Percentiles rank a stretch among this genome's conserved stretches.
phyloP scores from a whole-genome alignment of 2,329 filamentous ascomycete species.

The Daldinia eschscholtzii region DNA sequence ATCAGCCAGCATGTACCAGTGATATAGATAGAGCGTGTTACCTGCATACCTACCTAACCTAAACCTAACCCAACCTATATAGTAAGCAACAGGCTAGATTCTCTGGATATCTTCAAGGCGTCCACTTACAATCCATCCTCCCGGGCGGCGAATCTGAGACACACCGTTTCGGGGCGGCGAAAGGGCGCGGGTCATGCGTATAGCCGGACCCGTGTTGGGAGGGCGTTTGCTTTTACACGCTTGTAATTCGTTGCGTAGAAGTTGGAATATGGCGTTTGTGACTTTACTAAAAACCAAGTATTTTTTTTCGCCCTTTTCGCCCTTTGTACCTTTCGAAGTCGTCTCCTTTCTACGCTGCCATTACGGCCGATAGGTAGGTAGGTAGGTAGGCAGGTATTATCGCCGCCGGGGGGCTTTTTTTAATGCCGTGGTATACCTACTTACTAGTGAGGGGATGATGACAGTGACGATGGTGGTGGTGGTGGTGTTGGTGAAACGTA shows the following conservation, averaged over 20 bases:
- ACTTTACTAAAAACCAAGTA: not conserved
- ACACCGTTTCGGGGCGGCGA: conserved; percentile 3
- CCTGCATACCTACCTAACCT: not conserved
- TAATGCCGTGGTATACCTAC: not conserved
- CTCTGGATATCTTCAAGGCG: not conserved
- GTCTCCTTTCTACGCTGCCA: not conserved
- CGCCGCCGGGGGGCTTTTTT: not conserved
- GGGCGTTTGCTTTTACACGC: not conserved
- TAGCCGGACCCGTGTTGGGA: conserved; percentile 1
- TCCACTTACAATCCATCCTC: not conserved
- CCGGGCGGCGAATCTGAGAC: not conserved
- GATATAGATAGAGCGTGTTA: not conserved
- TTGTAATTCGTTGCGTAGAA: not conserved
- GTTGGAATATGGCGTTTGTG: conserved; percentile 3
- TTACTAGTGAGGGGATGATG: no score
- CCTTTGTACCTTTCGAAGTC: not conserved
- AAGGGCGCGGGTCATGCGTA: conserved; percentile 14
- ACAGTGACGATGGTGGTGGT: not conserved
- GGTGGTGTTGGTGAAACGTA: conserved; percentile 1
- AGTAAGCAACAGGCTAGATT: not conserved
- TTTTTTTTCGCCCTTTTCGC: not conserved
- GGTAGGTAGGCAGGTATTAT: not conserved
- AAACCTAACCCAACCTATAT: no score
- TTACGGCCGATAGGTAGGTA: not conserved
- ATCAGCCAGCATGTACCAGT: not conserved